Evolutionary conservation across 257 asterid species (phyloP).

Genomic region (Osmanthus fragrans): DNA sequence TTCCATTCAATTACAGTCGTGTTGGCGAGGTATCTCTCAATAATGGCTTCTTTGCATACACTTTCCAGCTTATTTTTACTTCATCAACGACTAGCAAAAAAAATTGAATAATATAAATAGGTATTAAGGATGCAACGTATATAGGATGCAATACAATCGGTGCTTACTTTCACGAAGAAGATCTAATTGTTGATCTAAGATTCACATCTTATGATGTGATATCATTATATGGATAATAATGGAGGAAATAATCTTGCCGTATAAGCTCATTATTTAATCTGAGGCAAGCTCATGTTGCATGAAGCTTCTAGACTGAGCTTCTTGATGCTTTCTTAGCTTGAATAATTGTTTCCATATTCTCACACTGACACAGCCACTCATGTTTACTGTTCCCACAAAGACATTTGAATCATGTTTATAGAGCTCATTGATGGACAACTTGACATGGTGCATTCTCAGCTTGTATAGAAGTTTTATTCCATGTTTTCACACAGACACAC

Average conservation of each 20-base stretch:
- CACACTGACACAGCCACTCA: neutral
- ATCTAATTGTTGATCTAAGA: slow-evolving; percentile 6
- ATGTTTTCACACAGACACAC: neutral
- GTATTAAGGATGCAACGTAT: neutral
- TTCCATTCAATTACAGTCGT: slow-evolving; percentile 86
- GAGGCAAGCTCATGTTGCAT: neutral
- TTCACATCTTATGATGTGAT: neutral
- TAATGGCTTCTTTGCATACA: slow-evolving; percentile 12
- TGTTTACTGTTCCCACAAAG: neutral
- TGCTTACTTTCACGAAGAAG: slow-evolving; percentile 10
- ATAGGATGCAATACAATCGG: slow-evolving; percentile 18
- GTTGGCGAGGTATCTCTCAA: slow-evolving; percentile 88
- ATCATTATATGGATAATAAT: neutral
- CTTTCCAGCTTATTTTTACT: slow-evolving; percentile 22
- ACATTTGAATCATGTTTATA: neutral
- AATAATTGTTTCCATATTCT: neutral
- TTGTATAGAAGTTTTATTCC: neutral
- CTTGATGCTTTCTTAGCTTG: neutral
- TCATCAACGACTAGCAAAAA: slow-evolving; percentile 15
- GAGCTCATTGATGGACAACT: neutral
- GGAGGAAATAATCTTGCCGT: neutral
- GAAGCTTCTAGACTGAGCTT: neutral
- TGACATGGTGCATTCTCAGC: neutral
- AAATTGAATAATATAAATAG: slow-evolving; percentile 13
- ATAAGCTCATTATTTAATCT: neutral